A percentile compares a stretch with the other conserved stretches of the same genome.
Conservation (phyloP, 331 rosid genomes). For the Malus hybrid region DNA sequence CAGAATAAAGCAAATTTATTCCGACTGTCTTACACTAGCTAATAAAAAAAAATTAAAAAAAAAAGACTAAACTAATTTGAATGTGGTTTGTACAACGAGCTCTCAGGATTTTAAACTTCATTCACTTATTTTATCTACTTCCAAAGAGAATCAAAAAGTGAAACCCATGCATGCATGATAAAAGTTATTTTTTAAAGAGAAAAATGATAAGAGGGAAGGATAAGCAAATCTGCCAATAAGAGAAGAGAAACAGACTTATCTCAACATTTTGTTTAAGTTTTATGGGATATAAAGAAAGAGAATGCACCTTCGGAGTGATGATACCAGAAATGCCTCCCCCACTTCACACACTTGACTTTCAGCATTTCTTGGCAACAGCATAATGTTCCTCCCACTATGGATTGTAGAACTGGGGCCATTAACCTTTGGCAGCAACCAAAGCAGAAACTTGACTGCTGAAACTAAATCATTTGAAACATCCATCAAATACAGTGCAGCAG, state of each 20-base stretch:
- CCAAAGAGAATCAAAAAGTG: neutral
- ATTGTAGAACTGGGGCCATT: constrained; percentile 62
- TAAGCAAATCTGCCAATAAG: neutral
- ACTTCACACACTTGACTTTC: constrained; percentile 88
- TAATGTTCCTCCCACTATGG: constrained; percentile 63
- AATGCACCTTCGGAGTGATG: constrained; percentile 77
- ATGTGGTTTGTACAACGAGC: neutral
- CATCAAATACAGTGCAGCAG: constrained; percentile 65
- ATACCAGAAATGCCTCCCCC: constrained; percentile 82
- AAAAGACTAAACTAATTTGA: neutral
- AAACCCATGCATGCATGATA: neutral
- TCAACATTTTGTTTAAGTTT: neutral
- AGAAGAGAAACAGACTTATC: neutral
- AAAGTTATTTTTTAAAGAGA: neutral
- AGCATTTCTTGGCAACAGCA: constrained; percentile 57
- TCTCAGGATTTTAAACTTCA: neutral
- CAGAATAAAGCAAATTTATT: neutral
- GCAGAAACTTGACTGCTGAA: constrained; percentile 70
- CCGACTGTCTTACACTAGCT: neutral
- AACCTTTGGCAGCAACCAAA: constrained; percentile 91
- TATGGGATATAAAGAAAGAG: constrained; percentile 1
- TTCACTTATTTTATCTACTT: neutral
- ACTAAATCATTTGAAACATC: constrained; percentile 79
- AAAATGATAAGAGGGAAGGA: neutral
- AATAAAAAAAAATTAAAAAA: neutral